phyloP scores from a whole-genome alignment of 805 yeast genomes.

The Metschnikowia corniflorae region DNA sequence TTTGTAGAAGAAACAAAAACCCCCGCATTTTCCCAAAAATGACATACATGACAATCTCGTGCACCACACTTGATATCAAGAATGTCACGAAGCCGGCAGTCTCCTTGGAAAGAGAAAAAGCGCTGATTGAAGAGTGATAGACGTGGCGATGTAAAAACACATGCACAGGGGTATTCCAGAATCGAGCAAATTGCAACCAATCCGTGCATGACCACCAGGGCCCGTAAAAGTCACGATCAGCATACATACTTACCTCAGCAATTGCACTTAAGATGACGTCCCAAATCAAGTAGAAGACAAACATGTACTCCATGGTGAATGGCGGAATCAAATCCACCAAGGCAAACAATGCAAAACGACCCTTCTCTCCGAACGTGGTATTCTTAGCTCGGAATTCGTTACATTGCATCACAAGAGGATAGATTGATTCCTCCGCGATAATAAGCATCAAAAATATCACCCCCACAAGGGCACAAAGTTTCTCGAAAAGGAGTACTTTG shows the following conservation, averaged over 20 bases:
- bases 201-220: slow-evolving; percentile 97
- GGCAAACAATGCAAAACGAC: slow-evolving; percentile 23
- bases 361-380: slow-evolving; percentile 3
- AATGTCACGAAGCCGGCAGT: slow-evolving; percentile 79
- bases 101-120: slow-evolving; percentile 58
- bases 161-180: slow-evolving; percentile 95
- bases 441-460: slow-evolving; percentile 78
- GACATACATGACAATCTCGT: slow-evolving; percentile 90
- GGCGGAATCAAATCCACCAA: slow-evolving; percentile 76
- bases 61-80: slow-evolving; percentile 74
- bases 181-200: slow-evolving; percentile 90
- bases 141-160: slow-evolving; percentile 87
- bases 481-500: slow-evolving; percentile 63
- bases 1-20: slow-evolving; percentile 74
- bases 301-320: slow-evolving; percentile 67
- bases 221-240: slow-evolving; percentile 89
- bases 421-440: slow-evolving; percentile 69
- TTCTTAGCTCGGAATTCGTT: slow-evolving; percentile 40
- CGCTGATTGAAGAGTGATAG: slow-evolving; percentile 83
- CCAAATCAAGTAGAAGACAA: slow-evolving; percentile 90
- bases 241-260: slow-evolving; percentile 84
- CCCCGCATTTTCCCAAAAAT: slow-evolving; percentile 78
- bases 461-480: slow-evolving; percentile 80
- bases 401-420: slow-evolving; percentile 68
- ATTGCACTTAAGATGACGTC: slow-evolving; percentile 86